phyloP scores from a whole-genome alignment of 1,284 basidiomycete species.

The Leccinum pachyderme region DNA sequence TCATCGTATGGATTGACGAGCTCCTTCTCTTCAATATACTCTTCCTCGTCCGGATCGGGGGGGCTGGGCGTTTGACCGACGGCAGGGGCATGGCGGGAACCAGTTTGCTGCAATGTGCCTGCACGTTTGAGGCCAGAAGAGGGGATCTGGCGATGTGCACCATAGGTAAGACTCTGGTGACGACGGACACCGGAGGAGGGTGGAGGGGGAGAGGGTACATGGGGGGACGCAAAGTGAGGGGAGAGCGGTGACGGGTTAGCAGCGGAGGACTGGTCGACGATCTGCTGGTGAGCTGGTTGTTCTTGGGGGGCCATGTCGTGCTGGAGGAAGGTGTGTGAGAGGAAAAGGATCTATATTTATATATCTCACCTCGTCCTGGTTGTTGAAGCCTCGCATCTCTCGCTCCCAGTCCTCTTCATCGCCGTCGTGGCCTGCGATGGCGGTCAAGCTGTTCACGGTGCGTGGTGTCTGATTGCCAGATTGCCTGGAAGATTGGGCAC shows the following conservation, averaged over 20 bases:
- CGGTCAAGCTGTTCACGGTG: conserved; percentile 75
- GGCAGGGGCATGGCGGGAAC: conserved; percentile 36
- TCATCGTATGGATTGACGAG: conserved; percentile 54
- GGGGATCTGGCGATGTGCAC: conserved; percentile 47
- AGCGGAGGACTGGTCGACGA: conserved; percentile 45
- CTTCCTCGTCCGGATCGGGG: conserved; percentile 53
- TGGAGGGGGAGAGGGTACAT: conserved; percentile 69
- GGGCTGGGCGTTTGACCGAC: conserved; percentile 43
- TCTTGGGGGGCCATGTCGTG: conserved; percentile 35
- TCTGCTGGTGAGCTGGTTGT: conserved; percentile 48
- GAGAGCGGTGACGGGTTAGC: conserved; percentile 55
- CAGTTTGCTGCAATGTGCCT: conserved; percentile 61
- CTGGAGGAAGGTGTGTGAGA: conserved; percentile 15
- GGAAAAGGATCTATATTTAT: conserved; percentile 5
- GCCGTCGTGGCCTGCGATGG: conserved; percentile 79
- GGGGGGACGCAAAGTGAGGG: conserved; percentile 51
- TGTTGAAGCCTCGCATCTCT: conserved; percentile 53
- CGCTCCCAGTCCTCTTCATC: conserved; percentile 84
- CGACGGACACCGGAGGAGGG: conserved; percentile 65
- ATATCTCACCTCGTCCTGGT: conserved; percentile 59
- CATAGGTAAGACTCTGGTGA: conserved; percentile 76
- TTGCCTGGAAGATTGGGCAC: conserved; percentile 48
- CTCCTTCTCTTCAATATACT: conserved; percentile 51
- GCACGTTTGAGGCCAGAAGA: conserved; percentile 61
- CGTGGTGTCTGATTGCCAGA: conserved; percentile 65